These are phyloP conservation scores for Chamaecrista fasciculata DNA, from an alignment of 306 rosid genomes.

Conservation along the genomic window DNA sequence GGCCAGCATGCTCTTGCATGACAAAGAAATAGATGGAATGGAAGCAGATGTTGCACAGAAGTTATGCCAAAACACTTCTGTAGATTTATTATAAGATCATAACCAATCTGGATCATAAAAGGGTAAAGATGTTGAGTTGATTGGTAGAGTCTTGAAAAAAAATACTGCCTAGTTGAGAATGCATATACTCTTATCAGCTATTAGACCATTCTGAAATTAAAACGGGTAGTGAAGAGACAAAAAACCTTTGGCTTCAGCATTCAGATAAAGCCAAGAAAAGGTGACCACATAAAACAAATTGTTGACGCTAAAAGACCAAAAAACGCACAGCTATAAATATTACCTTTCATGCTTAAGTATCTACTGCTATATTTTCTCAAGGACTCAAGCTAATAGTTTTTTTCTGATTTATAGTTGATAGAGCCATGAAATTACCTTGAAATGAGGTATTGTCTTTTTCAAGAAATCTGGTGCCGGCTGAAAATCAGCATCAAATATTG, in stretches of 20 bases:
- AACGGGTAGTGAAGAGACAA: neutral
- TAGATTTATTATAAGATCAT: neutral
- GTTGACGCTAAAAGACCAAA: neutral
- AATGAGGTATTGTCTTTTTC: conserved; percentile 87
- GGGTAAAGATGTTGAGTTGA: neutral
- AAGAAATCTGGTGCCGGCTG: conserved; percentile 96
- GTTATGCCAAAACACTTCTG: neutral
- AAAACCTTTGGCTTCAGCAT: neutral
- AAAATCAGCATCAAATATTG: conserved; percentile 96
- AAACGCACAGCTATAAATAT: neutral
- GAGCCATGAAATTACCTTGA: conserved; percentile 63
- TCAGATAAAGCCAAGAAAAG: conserved; percentile 13
- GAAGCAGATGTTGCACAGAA: neutral
- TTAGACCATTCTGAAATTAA: neutral
- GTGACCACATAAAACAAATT: conserved; percentile 4
- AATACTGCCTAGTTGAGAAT: neutral
- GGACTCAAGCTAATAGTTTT: neutral
- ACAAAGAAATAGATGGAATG: neutral
- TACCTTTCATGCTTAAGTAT: conserved; percentile 18
- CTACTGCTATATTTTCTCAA: neutral
- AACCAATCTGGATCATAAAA: conserved; percentile 10
- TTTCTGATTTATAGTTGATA: neutral
- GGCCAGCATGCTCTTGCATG: neutral
- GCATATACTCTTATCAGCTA: neutral
- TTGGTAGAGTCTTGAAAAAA: neutral